These are phyloP conservation scores for Martensiomyces pterosporus DNA, from an alignment of 192 early-diverging fungal species.

Conservation along the genomic window DNA sequence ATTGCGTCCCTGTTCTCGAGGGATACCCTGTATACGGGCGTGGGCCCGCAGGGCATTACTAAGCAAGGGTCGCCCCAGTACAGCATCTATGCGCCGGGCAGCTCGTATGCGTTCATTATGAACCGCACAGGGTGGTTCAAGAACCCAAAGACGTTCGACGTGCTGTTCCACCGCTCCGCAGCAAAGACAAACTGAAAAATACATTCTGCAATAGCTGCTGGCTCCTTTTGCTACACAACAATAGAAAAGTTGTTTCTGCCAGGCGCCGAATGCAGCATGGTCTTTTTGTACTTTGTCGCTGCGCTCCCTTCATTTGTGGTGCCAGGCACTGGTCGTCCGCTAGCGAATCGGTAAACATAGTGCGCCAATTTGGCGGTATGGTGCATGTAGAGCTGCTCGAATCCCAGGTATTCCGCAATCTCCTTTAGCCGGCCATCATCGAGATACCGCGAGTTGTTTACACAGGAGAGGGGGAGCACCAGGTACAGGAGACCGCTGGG, in stretches of 20 bases:
- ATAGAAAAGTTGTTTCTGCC: constrained; percentile 75
- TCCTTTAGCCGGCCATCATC: constrained; percentile 64
- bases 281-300: constrained; percentile 53
- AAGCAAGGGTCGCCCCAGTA: constrained; percentile 28
- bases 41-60: constrained; percentile 23
- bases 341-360: constrained; percentile 59
- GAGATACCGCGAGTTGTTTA: constrained; percentile 82
- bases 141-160: constrained; percentile 26
- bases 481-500: constrained; percentile 63
- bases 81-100: constrained; percentile 20
- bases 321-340: not conserved
- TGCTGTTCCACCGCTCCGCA: constrained; percentile 26
- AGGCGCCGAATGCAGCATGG: constrained; percentile 58
- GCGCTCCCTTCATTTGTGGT: not conserved
- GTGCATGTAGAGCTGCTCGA: constrained; percentile 56
- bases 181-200: not conserved
- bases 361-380: constrained; percentile 76
- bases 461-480: constrained; percentile 78
- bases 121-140: constrained; percentile 31
- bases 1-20: constrained; percentile 21
- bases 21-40: constrained; percentile 29
- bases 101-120: constrained; percentile 31
- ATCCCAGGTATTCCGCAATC: constrained; percentile 65
- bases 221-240: constrained; percentile 31
- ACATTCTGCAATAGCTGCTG: not conserved